Evolutionary conservation across 23 red algal genomes (phyloP).

Genomic region (Pyropia haitanensis): DNA sequence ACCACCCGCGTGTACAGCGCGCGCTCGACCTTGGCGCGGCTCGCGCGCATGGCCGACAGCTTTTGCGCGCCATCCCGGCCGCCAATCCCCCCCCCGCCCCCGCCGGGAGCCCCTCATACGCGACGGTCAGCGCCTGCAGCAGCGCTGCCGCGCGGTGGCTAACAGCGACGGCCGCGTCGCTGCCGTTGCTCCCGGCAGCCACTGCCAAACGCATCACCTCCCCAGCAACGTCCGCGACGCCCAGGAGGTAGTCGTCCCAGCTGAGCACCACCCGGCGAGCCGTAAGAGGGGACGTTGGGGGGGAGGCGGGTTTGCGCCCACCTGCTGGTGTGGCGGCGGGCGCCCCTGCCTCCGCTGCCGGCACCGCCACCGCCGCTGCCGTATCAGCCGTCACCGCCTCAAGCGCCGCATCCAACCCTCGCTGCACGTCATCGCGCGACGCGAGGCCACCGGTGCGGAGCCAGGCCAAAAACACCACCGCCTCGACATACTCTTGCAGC

Average conservation of each 20-base stretch:
- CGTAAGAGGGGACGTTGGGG: neutral
- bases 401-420: no score
- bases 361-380: no score
- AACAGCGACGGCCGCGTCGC: neutral
- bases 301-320: neutral
- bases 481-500: slow-evolving; percentile 89
- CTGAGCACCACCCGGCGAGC: slow-evolving; percentile 10
- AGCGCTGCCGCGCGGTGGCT: neutral
- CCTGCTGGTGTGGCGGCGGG: neutral
- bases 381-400: no score
- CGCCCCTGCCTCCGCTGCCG: no score
- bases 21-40: slow-evolving; percentile 36
- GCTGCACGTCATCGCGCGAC: slow-evolving; percentile 9
- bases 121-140: slow-evolving; percentile 13
- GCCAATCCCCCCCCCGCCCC: neutral
- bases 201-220: slow-evolving; percentile 86
- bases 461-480: slow-evolving; percentile 28
- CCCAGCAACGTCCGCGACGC: slow-evolving; percentile 69
- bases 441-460: slow-evolving; percentile 16
- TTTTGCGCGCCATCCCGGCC: slow-evolving; percentile 26
- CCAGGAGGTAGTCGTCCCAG: slow-evolving; percentile 68
- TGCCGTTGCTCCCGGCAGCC: slow-evolving; percentile 1
- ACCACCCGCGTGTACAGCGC: slow-evolving; percentile 16
- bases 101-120: slow-evolving; percentile 2
- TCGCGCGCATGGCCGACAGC: slow-evolving; percentile 13